Base-by-base conservation (phyloP, 257 asterid genomes). In the Penstemon davidsonii region DNA sequence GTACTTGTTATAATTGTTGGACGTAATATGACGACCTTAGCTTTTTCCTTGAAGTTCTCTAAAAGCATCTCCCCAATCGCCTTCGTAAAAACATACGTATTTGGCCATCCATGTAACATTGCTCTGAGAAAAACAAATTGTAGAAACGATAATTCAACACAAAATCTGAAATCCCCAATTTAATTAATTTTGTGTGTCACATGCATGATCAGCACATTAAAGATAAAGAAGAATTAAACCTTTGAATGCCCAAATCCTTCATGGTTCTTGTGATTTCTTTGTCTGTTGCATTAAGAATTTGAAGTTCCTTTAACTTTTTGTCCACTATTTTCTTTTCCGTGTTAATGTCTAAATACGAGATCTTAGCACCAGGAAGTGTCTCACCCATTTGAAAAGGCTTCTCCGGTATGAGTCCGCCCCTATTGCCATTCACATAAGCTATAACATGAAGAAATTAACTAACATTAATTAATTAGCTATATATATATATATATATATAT, bases 1-100 rank as follows among this genome's bases (percentile, higher is more conserved):
- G 88, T 88, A 25, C 90, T 80, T 0, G 92, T 74, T 0, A 88
- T 77, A 40, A 85, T 82, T 5, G 92, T 83, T 19, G 95, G 92
- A 3, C 95, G 87, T 47, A 85, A 10, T 15, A 85, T 82, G 0
- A 79, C 47, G 1, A 84, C 75, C 9, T 74, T 69, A 7, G 69
- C 54, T 47, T 73, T 73, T 9, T 72, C 82, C 13, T 79, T 85
- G 11, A 66, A 73, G 0, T 55, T 62, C 56, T 70, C 84, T 60
- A 88, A 37, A 45, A 82, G 11, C 90, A 85, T 88, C 64, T 88
- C 95, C 15, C 85, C 95, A 79, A 88, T 82, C 59, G 95, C 92
- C 75, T 85, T 88, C 15, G 92, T 88, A 72, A 84, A 85, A 8
- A 77, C 82, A 40, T 88, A 88, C 18, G 95, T 82, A 68, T 88